Evolutionary conservation across 176 grass and related monocot genomes (phyloP).

Genomic region (Carex kokanica): DNA sequence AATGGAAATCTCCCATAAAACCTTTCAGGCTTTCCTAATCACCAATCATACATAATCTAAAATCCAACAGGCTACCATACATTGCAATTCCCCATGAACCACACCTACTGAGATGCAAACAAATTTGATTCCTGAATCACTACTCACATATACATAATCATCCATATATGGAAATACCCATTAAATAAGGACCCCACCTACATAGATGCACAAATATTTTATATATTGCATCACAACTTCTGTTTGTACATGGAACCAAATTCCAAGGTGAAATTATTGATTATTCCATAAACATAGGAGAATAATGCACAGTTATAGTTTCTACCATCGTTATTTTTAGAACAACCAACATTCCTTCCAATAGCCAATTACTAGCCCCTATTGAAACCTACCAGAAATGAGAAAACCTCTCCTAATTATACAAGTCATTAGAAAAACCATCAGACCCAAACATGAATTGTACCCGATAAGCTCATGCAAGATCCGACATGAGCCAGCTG

Average conservation of each 20-base stretch:
- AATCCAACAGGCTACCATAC: neutral
- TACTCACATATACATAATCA: neutral
- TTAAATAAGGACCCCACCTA: neutral
- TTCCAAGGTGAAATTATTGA: conserved; percentile 7
- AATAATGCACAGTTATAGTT: conserved; percentile 16
- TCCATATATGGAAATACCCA: neutral
- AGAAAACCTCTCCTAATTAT: conserved; percentile 15
- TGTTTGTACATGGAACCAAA: conserved; percentile 19
- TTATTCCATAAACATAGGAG: conserved; percentile 13
- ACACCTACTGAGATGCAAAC: conserved; percentile 2
- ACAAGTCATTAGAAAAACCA: neutral
- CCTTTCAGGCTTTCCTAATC: neutral
- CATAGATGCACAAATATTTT: neutral
- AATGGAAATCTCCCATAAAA: neutral
- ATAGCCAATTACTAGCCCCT: neutral
- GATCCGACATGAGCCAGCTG: conserved; percentile 62
- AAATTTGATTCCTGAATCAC: neutral
- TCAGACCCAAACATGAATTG: neutral
- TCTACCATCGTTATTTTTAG: neutral
- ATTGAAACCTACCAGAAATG: conserved; percentile 13
- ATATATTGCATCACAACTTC: neutral
- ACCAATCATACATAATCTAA: neutral
- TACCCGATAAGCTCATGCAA: neutral
- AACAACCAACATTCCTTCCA: conserved; percentile 4
- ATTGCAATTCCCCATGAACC: neutral